These are phyloP conservation scores for Aspergillus tanneri DNA, from an alignment of 2,329 filamentous ascomycete species.

Conservation along the genomic window DNA sequence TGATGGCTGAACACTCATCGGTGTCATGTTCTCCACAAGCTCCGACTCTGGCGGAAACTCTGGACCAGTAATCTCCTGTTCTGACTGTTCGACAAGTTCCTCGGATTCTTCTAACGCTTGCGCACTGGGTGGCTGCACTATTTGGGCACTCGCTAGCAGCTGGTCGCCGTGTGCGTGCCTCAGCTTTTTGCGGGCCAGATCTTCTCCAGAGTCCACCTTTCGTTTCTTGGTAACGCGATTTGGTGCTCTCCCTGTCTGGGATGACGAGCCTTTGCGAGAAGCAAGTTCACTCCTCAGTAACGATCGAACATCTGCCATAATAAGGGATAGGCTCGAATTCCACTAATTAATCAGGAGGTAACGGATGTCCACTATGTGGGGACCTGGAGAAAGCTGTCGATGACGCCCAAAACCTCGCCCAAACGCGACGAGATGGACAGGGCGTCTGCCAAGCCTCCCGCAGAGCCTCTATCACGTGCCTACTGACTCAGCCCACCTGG, in stretches of 20 bases:
- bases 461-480: conserved; percentile 23
- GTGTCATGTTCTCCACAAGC: conserved; percentile 11
- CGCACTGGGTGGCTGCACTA: conserved; percentile 22
- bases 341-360: no score
- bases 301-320: conserved; percentile 76
- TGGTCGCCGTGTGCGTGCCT: conserved; percentile 36
- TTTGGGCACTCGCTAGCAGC: conserved; percentile 34
- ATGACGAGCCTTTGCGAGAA: conserved; percentile 64
- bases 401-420: conserved; percentile 15
- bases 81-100: conserved; percentile 28
- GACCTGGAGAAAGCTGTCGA: conserved; percentile 23
- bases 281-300: conserved; percentile 76
- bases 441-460: conserved; percentile 23
- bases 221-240: conserved; percentile 53
- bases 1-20: conserved; percentile 6
- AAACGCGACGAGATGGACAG: conserved; percentile 21
- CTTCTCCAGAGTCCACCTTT: conserved; percentile 49
- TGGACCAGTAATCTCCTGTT: conserved; percentile 27
- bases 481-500: conserved; percentile 17
- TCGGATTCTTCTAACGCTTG: conserved; percentile 26
- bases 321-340: no score
- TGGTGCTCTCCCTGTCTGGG: conserved; percentile 46
- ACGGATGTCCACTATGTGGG: no score
- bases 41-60: conserved; percentile 20
- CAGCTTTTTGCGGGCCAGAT: conserved; percentile 45